Conservation (phyloP, 768 basidiomycete genomes). For the Lentinula boryana region DNA sequence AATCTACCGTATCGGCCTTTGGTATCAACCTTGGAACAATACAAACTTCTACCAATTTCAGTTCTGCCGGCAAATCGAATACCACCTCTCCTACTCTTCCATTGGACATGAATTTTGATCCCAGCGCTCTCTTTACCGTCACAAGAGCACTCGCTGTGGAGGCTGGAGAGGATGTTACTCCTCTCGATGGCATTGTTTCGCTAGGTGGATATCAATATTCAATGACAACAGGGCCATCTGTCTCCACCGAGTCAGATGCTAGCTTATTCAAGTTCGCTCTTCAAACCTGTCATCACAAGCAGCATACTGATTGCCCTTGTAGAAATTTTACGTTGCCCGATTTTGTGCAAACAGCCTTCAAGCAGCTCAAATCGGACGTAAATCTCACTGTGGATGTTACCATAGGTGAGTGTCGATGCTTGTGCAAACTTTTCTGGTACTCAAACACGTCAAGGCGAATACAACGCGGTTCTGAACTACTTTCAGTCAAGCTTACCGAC, state of each 20-base stretch:
- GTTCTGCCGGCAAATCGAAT: conserved; percentile 43
- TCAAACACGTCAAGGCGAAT: conserved; percentile 40
- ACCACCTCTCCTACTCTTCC: conserved; percentile 53
- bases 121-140: conserved; percentile 61
- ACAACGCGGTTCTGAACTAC: conserved; percentile 56
- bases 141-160: conserved; percentile 61
- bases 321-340: conserved; percentile 59
- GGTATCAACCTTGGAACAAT: conserved; percentile 63
- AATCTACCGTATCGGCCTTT: conserved; percentile 54
- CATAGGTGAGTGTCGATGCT: conserved; percentile 38
- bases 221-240: conserved; percentile 26
- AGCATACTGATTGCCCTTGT: background rate
- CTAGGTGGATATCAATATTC: conserved; percentile 66
- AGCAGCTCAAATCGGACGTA: conserved; percentile 57
- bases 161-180: conserved; percentile 52
- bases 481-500: conserved; percentile 51
- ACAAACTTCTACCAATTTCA: conserved; percentile 43
- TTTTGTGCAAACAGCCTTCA: conserved; percentile 64
- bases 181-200: conserved; percentile 59
- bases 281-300: background rate
- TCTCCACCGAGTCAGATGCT: conserved; percentile 27
- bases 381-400: conserved; percentile 45
- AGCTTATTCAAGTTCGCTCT: conserved; percentile 51
- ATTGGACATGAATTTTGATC: conserved; percentile 64
- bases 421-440: background rate